Evolutionary conservation across 2,329 filamentous ascomycete species (phyloP).

Genomic region (Zymoseptoria crescenta): DNA sequence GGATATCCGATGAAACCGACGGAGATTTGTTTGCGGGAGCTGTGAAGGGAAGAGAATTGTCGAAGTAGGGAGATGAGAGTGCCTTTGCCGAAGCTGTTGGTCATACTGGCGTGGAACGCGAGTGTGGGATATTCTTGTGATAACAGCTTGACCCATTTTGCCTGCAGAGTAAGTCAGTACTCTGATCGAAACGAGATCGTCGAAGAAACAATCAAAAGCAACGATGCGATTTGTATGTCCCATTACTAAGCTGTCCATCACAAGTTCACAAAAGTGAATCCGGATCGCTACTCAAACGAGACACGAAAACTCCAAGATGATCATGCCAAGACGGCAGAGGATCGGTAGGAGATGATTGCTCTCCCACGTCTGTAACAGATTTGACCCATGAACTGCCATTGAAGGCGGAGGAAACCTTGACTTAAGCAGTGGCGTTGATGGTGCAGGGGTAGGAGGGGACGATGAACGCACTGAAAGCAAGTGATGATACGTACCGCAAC

Average conservation of each 20-base stretch:
- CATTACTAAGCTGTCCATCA: slow-evolving; percentile 98
- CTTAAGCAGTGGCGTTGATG: slow-evolving; percentile 70
- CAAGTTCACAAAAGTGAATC: slow-evolving; percentile 52
- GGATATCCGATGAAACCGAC: slow-evolving; percentile 85
- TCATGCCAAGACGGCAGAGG: slow-evolving; percentile 80
- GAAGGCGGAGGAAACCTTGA: slow-evolving; percentile 66
- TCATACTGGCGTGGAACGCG: slow-evolving; percentile 90
- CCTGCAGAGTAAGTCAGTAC: slow-evolving; percentile 47
- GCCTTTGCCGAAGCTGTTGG: slow-evolving; percentile 93
- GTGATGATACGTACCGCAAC: slow-evolving; percentile 72
- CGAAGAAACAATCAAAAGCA: slow-evolving; percentile 12
- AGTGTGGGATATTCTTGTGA: slow-evolving; percentile 90
- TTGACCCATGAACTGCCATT: slow-evolving; percentile 61
- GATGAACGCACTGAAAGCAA: slow-evolving; percentile 28
- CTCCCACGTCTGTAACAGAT: slow-evolving; percentile 99
- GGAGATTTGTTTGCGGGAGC: slow-evolving; percentile 86
- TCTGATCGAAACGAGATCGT: slow-evolving; percentile 13
- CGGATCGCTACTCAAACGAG: slow-evolving; percentile 97
- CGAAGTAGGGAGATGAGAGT: slow-evolving; percentile 84
- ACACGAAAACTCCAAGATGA: slow-evolving; percentile 64
- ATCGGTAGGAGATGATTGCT: slow-evolving; percentile 66
- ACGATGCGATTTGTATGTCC: slow-evolving; percentile 64
- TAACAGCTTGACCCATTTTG: slow-evolving; percentile 80
- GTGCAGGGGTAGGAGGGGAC: slow-evolving; percentile 25
- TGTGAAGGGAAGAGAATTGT: slow-evolving; percentile 86